Evolutionary conservation across 352 stramenopile species (phyloP).

Genomic region (Phytophthora hybrid): DNA sequence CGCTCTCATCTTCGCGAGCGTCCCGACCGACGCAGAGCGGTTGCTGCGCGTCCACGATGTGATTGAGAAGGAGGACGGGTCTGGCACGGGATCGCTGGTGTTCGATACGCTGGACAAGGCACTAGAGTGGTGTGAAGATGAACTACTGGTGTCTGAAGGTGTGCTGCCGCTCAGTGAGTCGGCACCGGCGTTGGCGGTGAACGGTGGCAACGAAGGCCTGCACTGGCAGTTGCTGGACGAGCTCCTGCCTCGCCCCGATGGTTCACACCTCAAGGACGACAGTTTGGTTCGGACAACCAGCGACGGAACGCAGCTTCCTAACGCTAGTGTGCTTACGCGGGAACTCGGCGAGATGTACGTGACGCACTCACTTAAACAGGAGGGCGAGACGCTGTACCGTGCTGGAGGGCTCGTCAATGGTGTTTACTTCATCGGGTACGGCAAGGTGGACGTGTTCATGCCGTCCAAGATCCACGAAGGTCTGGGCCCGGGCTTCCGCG

Average conservation of each 20-base stretch:
- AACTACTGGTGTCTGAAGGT: conserved; percentile 77
- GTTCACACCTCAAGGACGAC: conserved; percentile 27
- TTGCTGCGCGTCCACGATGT: conserved; percentile 84
- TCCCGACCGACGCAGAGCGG: conserved; percentile 73
- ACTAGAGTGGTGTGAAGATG: conserved; percentile 89
- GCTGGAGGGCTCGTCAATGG: conserved; percentile 69
- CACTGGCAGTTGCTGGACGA: conserved; percentile 70
- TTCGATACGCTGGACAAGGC: conserved; percentile 87
- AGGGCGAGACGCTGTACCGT: conserved; percentile 75
- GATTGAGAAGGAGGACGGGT: conserved; percentile 71
- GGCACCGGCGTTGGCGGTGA: conserved; percentile 39
- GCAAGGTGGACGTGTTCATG: conserved; percentile 88
- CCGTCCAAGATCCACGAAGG: conserved; percentile 82
- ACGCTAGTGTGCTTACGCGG: conserved; percentile 50
- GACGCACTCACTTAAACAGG: conserved; percentile 58
- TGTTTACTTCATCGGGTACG: conserved; percentile 86
- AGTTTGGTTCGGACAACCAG: background rate
- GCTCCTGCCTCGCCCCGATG: conserved; percentile 54
- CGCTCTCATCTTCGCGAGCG: conserved; percentile 75
- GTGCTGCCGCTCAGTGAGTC: conserved; percentile 75
- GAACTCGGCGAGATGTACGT: conserved; percentile 82
- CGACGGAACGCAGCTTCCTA: background rate
- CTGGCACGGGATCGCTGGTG: conserved; percentile 67
- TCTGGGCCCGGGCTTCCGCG: conserved; percentile 80
- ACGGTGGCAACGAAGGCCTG: conserved; percentile 41